A percentile compares a stretch with the other conserved stretches of the same genome.
Conservation (phyloP, 495 filamentous ascomycete genomes). For the Hypoxylon lienhwacheense region DNA sequence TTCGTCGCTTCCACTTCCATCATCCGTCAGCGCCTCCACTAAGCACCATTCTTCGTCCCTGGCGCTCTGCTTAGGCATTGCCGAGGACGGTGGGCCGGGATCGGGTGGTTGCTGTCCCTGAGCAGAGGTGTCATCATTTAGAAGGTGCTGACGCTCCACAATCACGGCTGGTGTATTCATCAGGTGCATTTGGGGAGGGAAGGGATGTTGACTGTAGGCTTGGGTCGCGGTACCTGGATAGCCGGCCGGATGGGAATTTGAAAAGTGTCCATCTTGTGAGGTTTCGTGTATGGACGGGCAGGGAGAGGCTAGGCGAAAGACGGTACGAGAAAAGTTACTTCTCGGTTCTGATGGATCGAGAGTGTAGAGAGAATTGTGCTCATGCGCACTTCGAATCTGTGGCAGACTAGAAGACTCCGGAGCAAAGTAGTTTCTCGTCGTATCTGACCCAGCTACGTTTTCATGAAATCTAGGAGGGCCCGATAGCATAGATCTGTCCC, state of each 20-base stretch:
- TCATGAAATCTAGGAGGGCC: conserved; percentile 2
- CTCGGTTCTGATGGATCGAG: background rate
- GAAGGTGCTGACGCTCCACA: background rate
- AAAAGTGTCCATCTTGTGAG: background rate
- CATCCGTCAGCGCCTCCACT: background rate
- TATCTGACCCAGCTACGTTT: conserved; percentile 4
- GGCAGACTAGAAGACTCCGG: conserved; percentile 12
- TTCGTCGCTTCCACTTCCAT: background rate
- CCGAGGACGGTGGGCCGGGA: background rate
- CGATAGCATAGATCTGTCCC: conserved; percentile 3
- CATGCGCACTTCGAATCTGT: conserved; percentile 8
- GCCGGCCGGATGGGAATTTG: background rate
- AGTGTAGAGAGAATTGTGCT: conserved; percentile 7
- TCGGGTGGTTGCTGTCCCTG: background rate
- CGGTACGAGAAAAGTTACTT: background rate
- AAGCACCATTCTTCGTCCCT: background rate
- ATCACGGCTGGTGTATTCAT: conserved; percentile 7
- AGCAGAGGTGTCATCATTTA: background rate
- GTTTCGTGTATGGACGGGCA: conserved; percentile 4
- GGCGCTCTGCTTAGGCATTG: background rate
- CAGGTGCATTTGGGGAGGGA: background rate
- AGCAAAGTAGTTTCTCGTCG: conserved; percentile 18
- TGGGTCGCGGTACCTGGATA: background rate
- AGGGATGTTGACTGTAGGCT: background rate
- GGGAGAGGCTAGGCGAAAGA: conserved; percentile 1